phyloP scores from a whole-genome alignment of 1,284 basidiomycete species.

The Sporisorium graminicola region DNA sequence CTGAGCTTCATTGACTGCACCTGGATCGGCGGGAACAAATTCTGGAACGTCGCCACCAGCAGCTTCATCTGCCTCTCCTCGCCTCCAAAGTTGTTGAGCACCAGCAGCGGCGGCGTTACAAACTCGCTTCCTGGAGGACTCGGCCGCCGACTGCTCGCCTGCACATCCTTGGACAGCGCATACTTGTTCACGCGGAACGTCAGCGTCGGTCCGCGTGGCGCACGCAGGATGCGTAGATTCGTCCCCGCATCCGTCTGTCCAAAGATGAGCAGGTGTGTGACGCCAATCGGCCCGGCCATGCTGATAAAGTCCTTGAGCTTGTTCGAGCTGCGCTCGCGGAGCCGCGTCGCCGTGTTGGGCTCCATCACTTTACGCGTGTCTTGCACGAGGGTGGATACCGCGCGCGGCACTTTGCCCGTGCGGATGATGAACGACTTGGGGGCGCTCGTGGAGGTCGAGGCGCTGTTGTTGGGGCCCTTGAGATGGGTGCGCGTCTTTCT shows the following conservation, averaged over 20 bases:
- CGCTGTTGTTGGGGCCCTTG: constrained; percentile 63
- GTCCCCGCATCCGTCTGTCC: constrained; percentile 75
- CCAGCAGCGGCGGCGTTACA: constrained; percentile 81
- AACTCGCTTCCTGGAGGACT: constrained; percentile 82
- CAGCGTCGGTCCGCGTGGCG: constrained; percentile 93
- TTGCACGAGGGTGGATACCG: constrained; percentile 87
- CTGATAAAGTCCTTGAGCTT: constrained; percentile 94
- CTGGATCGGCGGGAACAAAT: constrained; percentile 85
- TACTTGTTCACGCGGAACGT: constrained; percentile 94
- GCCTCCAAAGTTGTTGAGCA: constrained; percentile 79
- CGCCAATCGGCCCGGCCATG: constrained; percentile 89
- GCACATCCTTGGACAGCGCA: constrained; percentile 86
- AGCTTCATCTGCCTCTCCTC: constrained; percentile 77
- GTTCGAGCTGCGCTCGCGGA: constrained; percentile 88
- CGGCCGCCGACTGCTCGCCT: constrained; percentile 78
- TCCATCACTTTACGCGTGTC: constrained; percentile 97
- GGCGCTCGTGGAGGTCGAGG: constrained; percentile 47
- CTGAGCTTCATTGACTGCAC: constrained; percentile 74
- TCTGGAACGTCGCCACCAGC: constrained; percentile 85
- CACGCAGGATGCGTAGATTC: constrained; percentile 83
- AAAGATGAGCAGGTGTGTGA: constrained; percentile 93
- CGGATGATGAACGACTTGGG: constrained; percentile 85
- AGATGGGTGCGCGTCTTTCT: constrained; percentile 67
- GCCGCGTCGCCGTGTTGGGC: constrained; percentile 92
- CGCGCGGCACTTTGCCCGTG: constrained; percentile 89